Evolutionary conservation across 305 asterid genomes (phyloP).

Genomic region (Solanum hybrid): DNA sequence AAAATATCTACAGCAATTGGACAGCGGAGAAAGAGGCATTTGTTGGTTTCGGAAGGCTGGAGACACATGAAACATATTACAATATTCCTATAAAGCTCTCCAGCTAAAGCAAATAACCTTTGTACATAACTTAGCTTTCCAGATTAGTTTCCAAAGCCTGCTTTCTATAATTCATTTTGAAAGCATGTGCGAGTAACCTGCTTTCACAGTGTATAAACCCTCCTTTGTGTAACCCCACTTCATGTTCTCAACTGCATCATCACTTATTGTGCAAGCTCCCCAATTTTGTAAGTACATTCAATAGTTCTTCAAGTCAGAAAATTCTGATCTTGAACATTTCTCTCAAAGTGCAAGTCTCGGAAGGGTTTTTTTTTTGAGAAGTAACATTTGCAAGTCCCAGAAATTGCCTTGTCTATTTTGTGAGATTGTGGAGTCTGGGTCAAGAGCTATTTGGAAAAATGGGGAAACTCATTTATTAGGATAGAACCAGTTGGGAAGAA

Average conservation of each 20-base stretch:
- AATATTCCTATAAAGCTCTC: not conserved
- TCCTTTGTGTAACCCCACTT: not conserved
- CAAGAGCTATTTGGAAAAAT: not conserved
- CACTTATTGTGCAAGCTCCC: not conserved
- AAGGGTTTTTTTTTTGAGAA: not conserved
- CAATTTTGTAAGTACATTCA: not conserved
- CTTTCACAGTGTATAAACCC: not conserved
- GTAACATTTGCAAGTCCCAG: not conserved
- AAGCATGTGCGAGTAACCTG: not conserved
- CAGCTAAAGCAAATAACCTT: not conserved
- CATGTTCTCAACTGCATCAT: not conserved
- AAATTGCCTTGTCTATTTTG: not conserved
- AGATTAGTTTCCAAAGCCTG: not conserved
- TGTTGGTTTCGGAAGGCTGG: not conserved
- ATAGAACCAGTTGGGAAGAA: not conserved
- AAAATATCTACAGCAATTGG: not conserved
- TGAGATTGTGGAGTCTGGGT: not conserved
- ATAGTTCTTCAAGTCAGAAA: not conserved
- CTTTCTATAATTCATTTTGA: not conserved
- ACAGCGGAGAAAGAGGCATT: not conserved
- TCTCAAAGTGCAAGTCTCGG: not conserved
- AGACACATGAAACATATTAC: not conserved
- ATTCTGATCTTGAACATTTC: not conserved
- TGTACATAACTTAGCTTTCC: not conserved
- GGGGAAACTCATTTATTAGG: not conserved